Evolutionary conservation across 305 asterid species (phyloP).

Genomic region (Solanum hybrid): DNA sequence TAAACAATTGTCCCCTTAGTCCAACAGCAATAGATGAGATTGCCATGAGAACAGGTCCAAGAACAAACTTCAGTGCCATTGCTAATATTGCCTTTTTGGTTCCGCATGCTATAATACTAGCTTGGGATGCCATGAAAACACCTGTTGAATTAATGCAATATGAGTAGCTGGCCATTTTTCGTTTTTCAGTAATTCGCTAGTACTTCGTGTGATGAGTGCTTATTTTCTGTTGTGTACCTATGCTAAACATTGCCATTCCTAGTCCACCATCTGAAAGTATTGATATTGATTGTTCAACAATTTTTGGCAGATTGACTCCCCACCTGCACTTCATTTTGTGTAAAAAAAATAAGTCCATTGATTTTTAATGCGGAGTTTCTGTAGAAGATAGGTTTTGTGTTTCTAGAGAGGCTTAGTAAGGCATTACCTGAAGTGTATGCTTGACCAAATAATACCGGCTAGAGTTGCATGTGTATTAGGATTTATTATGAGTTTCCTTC

Average conservation of each 20-base stretch:
- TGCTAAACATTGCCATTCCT: constrained; percentile 96
- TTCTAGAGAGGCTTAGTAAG: neutral
- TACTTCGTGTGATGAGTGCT: constrained; percentile 2
- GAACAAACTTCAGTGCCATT: constrained; percentile 59
- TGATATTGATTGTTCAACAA: constrained; percentile 47
- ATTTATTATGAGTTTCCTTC: constrained; percentile 54
- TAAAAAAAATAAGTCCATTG: neutral
- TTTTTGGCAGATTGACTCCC: constrained; percentile 45
- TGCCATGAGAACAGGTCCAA: constrained; percentile 71
- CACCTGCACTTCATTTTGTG: constrained; percentile 42
- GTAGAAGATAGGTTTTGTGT: neutral
- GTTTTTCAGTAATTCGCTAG: neutral
- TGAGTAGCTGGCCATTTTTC: constrained; percentile 8
- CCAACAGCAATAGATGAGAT: constrained; percentile 58
- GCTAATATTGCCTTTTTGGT: constrained; percentile 51
- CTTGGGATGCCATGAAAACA: constrained; percentile 85
- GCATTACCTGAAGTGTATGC: constrained; percentile 68
- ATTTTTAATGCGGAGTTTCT: neutral
- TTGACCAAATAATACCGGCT: constrained; percentile 67
- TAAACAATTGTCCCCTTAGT: constrained; percentile 52
- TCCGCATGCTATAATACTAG: constrained; percentile 67
- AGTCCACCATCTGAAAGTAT: constrained; percentile 80
- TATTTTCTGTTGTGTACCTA: constrained; percentile 36
- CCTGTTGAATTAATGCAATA: constrained; percentile 31
- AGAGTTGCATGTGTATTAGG: constrained; percentile 78